Conservation (phyloP, 495 filamentous ascomycete species). For the Talaromyces nanjingensis region DNA sequence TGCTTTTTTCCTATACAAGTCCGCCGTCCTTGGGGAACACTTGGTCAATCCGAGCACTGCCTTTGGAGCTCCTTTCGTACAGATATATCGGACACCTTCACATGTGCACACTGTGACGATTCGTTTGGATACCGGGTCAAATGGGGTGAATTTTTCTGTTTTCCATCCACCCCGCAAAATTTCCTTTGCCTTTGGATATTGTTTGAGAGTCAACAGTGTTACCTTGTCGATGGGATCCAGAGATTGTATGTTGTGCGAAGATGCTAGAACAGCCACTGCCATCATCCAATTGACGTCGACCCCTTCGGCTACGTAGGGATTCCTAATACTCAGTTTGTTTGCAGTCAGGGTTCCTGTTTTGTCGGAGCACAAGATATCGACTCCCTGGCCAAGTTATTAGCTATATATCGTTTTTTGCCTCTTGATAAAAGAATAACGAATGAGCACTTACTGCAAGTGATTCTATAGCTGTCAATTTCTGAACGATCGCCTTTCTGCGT, state of each 20-base stretch:
- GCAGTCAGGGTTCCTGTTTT: conserved; percentile 73
- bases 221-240: conserved; percentile 71
- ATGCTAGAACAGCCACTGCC: conserved; percentile 63
- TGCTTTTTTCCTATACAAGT: conserved; percentile 58
- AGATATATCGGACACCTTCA: conserved; percentile 56
- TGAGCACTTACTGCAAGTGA: conserved; percentile 60
- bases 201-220: conserved; percentile 58
- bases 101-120: conserved; percentile 57
- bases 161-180: conserved; percentile 59
- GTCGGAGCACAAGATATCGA: conserved; percentile 95
- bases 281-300: conserved; percentile 72
- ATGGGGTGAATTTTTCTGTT: conserved; percentile 64
- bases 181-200: conserved; percentile 60
- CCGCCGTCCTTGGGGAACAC: conserved; percentile 52
- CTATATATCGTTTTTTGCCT: not conserved
- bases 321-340: conserved; percentile 64
- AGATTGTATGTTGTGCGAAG: conserved; percentile 66
- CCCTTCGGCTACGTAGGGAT: conserved; percentile 64
- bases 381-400: conserved; percentile 47
- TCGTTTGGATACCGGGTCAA: conserved; percentile 70
- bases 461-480: conserved; percentile 93
- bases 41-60: conserved; percentile 58
- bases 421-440: not conserved
- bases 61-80: conserved; percentile 67
- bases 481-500: conserved; percentile 92